phyloP scores from a whole-genome alignment of 257 asterid genomes.

The Orobanche coerulescens region DNA sequence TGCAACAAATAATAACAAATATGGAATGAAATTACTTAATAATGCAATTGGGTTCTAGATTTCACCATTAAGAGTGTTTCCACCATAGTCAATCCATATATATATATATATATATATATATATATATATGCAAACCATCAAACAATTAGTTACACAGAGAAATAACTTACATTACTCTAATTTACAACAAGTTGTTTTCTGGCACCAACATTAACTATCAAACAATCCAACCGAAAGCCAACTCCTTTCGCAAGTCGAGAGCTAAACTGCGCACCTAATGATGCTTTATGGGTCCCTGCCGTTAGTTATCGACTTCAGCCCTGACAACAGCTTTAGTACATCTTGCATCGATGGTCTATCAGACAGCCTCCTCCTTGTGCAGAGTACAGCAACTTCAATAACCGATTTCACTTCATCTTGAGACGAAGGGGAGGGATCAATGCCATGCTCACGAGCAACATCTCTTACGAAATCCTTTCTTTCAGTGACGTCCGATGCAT shows the following conservation, averaged over 20 bases:
- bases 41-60: no score
- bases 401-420: conserved; percentile 37
- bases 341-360: conserved; percentile 68
- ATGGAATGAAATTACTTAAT: no score
- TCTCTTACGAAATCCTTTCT: conserved; percentile 48
- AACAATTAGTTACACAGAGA: no score
- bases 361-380: conserved; percentile 58
- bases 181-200: not conserved
- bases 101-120: no score
- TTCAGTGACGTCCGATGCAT: conserved; percentile 26
- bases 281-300: conserved; percentile 13
- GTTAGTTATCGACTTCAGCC: conserved; percentile 26
- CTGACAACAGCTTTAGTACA: conserved; percentile 41
- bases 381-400: conserved; percentile 63
- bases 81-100: no score
- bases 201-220: not conserved
- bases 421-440: conserved; percentile 23
- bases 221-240: conserved; percentile 23
- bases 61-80: no score
- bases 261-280: conserved; percentile 11
- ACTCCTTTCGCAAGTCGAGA: conserved; percentile 6
- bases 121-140: no score
- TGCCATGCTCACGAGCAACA: conserved; percentile 40
- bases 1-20: no score
- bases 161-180: conserved; percentile 1